Evolutionary conservation across 345 rosid genomes (phyloP), one percentile per base, ranked within the genome.

Genomic region (Clausena lansium): DNA sequence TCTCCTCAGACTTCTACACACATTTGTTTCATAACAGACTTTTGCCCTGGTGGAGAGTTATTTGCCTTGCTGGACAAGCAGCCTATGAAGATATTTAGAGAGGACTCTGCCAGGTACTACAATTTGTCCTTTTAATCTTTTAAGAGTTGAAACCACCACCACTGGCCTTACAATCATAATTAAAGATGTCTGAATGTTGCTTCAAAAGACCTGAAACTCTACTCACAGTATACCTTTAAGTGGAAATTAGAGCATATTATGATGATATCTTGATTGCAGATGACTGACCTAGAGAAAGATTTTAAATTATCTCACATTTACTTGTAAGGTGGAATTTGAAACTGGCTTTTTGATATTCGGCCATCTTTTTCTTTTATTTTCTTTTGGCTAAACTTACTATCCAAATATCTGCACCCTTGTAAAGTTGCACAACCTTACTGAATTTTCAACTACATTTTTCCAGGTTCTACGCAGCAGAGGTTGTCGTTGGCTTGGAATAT

Each of bases 381-480:
- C 6, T 15, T 38, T 24, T 22, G 4, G 33, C n/a, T 73, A 24
- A 60, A 36, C 32, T 52, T 50, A 7, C 57, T 30, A 67, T 14
- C 25, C 1, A 36, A 52, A 54, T 24, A 22, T 33, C 67, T 61
- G 28, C 28, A 20, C 27, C 24, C 47, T 50, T 69, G 14, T 79
- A 13, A 28, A 68, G 19, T 52, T 10, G 25, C 27, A 27, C 13
- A 20, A 33, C 41, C 69, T 74, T 65, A 59, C 68, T 68, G 35
- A 67, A 59, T 14, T 14, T 60, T 27, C 35, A 74, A 71, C 22
- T 52, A 7, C 32, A 61, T 64, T 32, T 81, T 76, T 81, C 67
- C 92, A 96, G 99, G 91, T 96, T 96, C 86, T 96, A 89, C 79
- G 97, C 90, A 62, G 98, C 98, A 41, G 99, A 96, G 84, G 97